Percentiles rank a stretch among this genome's conserved stretches.
Conservation (phyloP, 768 basidiomycete genomes). For the Serendipita sp. region DNA sequence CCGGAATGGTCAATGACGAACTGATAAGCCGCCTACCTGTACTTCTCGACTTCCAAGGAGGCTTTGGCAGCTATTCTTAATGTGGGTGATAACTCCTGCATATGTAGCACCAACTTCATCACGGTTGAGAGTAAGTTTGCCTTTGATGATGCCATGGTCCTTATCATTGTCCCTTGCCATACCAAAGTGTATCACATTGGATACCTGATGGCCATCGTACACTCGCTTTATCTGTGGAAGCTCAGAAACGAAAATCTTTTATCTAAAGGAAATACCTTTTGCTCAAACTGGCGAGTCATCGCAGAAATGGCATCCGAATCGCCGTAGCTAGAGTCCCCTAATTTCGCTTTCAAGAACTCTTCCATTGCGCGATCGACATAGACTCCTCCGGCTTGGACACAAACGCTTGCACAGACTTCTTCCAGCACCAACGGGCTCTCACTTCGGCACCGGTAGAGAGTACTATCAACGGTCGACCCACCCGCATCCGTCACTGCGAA, state of each 20-base stretch:
- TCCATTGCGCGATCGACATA: constrained; percentile 5
- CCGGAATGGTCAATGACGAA: too few relatives aligned
- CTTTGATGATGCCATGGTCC: neutral
- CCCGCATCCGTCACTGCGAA: neutral
- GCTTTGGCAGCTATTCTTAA: neutral
- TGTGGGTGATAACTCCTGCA: neutral
- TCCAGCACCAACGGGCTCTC: neutral
- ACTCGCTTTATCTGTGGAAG: constrained; percentile 6
- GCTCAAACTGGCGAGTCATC: neutral
- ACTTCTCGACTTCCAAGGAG: neutral
- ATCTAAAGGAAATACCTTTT: neutral
- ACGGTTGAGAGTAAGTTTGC: neutral
- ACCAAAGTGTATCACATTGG: constrained; percentile 3
- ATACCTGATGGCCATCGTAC: neutral
- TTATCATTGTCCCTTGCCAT: constrained; percentile 3
- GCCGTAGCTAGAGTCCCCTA: neutral
- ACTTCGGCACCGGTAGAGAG: neutral
- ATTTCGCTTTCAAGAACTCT: constrained; percentile 1
- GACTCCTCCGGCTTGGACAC: neutral
- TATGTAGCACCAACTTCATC: neutral
- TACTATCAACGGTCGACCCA: constrained; percentile 8
- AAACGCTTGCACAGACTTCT: too few relatives aligned
- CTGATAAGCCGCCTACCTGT: neutral
- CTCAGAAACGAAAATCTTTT: neutral
- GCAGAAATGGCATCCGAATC: neutral